Evolutionary conservation across 2,329 filamentous ascomycete genomes (phyloP).

Genomic region (Gnomoniopsis sp.): DNA sequence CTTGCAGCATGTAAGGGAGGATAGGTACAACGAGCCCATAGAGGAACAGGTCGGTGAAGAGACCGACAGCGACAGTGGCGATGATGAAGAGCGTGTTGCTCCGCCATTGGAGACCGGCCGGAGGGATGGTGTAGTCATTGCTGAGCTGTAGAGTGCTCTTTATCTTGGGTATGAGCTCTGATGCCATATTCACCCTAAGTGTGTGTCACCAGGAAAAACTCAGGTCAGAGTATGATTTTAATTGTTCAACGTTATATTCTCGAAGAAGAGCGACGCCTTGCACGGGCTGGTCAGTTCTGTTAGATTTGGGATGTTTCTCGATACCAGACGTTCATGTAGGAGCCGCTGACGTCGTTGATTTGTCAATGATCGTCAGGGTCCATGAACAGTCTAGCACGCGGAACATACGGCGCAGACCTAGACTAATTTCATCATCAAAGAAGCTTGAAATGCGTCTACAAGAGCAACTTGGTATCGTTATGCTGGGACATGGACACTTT

Average conservation of each 20-base stretch:
- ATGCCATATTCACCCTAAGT: not conserved
- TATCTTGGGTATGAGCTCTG: not conserved
- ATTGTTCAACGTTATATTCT: not conserved
- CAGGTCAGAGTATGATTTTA: too few species aligned
- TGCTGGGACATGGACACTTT: not conserved
- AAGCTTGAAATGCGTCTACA: too few species aligned
- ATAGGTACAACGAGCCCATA: slow-evolving; percentile 58
- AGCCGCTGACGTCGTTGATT: slow-evolving; percentile 3
- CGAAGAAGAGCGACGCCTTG: too few species aligned
- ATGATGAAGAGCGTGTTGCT: slow-evolving; percentile 58
- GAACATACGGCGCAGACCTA: not conserved
- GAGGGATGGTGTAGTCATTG: slow-evolving; percentile 6
- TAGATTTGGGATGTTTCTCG: too few species aligned
- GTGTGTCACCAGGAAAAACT: not conserved
- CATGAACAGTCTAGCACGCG: not conserved
- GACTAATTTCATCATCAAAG: too few species aligned
- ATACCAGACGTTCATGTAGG: not conserved
- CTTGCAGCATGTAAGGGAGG: slow-evolving; percentile 53
- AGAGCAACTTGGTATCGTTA: not conserved
- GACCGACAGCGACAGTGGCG: slow-evolving; percentile 50
- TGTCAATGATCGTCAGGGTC: not conserved
- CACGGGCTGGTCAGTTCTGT: too few species aligned
- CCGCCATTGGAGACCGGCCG: slow-evolving; percentile 38
- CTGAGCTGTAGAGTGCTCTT: slow-evolving; percentile 8
- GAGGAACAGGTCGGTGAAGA: slow-evolving; percentile 58